Conservation (phyloP, 2,329 filamentous ascomycete species). For the Metarhizium brunneum region DNA sequence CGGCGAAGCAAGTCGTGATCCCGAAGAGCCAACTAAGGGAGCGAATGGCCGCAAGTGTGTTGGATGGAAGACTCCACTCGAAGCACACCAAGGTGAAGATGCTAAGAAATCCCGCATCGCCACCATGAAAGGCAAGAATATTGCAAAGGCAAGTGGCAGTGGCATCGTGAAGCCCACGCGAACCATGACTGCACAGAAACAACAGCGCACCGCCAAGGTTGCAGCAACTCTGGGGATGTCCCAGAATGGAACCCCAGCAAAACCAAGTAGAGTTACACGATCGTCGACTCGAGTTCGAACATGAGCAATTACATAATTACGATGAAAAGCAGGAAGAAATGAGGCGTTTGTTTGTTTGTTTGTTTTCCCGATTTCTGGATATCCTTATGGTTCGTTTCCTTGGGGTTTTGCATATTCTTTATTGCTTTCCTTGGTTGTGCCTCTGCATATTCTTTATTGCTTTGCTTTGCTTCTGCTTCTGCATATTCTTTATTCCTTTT, state of each 20-base stretch:
- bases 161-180: conserved; percentile 20
- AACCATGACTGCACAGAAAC: conserved; percentile 13
- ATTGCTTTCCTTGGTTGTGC: neutral
- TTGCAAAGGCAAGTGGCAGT: conserved; percentile 14
- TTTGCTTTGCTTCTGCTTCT: neutral
- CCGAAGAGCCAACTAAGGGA: conserved; percentile 1
- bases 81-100: conserved; percentile 17
- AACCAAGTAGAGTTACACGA: conserved; percentile 21
- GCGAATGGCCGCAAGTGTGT: conserved; percentile 19
- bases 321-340: neutral
- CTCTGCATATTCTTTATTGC: neutral
- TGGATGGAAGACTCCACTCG: conserved; percentile 25
- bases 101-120: conserved; percentile 13
- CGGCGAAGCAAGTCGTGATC: neutral
- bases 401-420: neutral
- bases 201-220: conserved; percentile 18
- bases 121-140: conserved; percentile 10
- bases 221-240: conserved; percentile 24
- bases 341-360: neutral
- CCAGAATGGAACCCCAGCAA: conserved; percentile 25
- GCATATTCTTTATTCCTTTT: neutral
- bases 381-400: no score
- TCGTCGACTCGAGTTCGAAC: conserved; percentile 10
- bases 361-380: no score
- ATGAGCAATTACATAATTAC: neutral